Base-by-base conservation (phyloP, 2,329 filamentous ascomycete genomes). In the Alternaria alternata region DNA sequence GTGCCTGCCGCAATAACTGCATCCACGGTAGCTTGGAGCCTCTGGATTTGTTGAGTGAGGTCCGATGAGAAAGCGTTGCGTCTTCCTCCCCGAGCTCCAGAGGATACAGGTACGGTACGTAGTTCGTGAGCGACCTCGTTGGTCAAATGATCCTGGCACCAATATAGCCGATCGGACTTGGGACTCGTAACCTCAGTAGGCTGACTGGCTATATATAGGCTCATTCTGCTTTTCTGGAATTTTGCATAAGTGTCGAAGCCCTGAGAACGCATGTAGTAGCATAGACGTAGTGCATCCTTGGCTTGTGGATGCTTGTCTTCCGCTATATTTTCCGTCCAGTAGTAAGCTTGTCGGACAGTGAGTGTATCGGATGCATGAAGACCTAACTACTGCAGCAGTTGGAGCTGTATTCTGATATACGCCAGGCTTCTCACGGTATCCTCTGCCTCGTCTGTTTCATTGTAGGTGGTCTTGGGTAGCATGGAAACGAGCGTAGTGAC, bases 261-360 rank as follows among this genome's bases (percentile, higher is more conserved):
- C 4, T 64, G 57, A 1, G 61, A 64, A 49, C 74, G 72, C 72
- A 76, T 74, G 55, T 74, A 76, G 64, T 75, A 75, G 67, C 73
- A 75, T 1, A 75, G 54, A 4, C 63, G 58, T 6, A 75, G 49
- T 7, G 69, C 74, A 22, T 74, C 65, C 26, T 58, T 42, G 11
- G 66, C 59, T 11, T 14, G 51, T 3, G 69, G 64, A 11, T 18
- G 26, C 16, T 51, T 43, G 30, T 26, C n/a, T 3, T 36, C 41
- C 3, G 61, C 56, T 18, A 67, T 71, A 5, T 28, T 18, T 12
- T 56, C 18, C 4, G 70, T 74, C 61, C 65, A 70, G 4, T 11
- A 22, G 36, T 52, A 38, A 5, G 71, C 72, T 28, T 60, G 47
- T 8, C 9, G 34, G 3, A 62, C 4, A 7, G 41, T 59, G n/a